A percentile compares a stretch with the other conserved stretches of the same genome.
Evolutionary conservation across 2,329 filamentous ascomycete species (phyloP).

Genomic region (Trichoderma gracile): DNA sequence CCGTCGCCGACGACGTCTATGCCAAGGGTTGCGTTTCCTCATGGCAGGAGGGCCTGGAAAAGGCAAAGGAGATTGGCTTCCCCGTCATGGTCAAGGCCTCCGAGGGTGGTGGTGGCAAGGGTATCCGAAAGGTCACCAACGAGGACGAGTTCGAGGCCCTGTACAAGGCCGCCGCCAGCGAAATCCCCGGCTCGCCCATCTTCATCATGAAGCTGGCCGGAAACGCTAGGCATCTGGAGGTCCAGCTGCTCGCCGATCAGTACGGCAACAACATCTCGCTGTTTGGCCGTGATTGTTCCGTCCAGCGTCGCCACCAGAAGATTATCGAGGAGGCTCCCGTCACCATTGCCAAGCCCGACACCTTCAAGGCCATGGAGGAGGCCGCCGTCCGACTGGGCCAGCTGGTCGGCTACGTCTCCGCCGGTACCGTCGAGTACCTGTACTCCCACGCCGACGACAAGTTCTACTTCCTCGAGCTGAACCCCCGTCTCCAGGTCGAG

Average conservation of each 20-base stretch:
- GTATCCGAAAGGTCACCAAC: slow-evolving; percentile 89
- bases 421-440: slow-evolving; percentile 97
- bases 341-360: slow-evolving; percentile 85
- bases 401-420: slow-evolving; percentile 96
- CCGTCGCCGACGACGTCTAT: slow-evolving; percentile 83
- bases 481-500: slow-evolving; percentile 98
- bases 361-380: slow-evolving; percentile 95
- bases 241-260: slow-evolving; percentile 95
- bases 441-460: slow-evolving; percentile 98
- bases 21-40: slow-evolving; percentile 87
- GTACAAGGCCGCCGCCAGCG: slow-evolving; percentile 94
- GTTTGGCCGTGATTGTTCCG: slow-evolving; percentile 97
- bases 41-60: slow-evolving; percentile 84
- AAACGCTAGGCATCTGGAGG: slow-evolving; percentile 94
- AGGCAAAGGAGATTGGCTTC: slow-evolving; percentile 90
- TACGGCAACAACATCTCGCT: slow-evolving; percentile 99
- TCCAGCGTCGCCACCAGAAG: slow-evolving; percentile 97
- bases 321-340: slow-evolving; percentile 99
- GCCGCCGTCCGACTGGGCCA: slow-evolving; percentile 91
- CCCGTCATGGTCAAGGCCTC: slow-evolving; percentile 99
- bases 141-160: slow-evolving; percentile 83
- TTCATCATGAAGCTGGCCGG: slow-evolving; percentile 99
- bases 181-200: slow-evolving; percentile 97
- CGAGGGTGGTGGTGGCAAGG: slow-evolving; percentile 97
- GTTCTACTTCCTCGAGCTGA: slow-evolving; percentile 98